phyloP scores from a whole-genome alignment of 2,329 filamentous ascomycete genomes.

The Colletotrichum endophyticum region DNA sequence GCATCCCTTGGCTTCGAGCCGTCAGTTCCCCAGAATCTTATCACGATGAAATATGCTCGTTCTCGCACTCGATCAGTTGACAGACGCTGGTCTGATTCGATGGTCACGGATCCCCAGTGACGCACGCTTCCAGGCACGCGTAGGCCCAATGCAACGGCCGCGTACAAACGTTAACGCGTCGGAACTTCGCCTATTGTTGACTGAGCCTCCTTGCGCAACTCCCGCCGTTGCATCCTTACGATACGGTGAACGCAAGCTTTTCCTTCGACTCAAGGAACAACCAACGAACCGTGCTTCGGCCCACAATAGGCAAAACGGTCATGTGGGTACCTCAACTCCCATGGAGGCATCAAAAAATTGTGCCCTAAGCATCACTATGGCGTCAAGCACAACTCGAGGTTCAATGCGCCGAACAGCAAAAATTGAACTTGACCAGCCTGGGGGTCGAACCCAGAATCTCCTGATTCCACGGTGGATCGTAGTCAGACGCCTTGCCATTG shows the following conservation, averaged over 20 bases:
- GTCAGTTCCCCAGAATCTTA: constrained; percentile 8
- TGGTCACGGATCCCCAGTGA: neutral
- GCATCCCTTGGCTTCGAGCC: constrained; percentile 5
- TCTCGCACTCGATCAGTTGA: neutral
- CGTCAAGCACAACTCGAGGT: neutral
- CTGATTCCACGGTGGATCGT: constrained; percentile 30
- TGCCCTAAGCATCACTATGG: neutral
- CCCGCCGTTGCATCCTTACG: neutral
- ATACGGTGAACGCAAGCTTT: constrained; percentile 3
- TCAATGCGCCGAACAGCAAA: neutral
- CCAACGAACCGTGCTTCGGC: constrained; percentile 16
- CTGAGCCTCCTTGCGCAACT: neutral
- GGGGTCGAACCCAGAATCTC: constrained; percentile 23
- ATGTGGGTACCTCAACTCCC: neutral
- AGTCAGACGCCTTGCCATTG: constrained; percentile 49
- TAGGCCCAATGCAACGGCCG: neutral
- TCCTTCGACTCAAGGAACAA: neutral
- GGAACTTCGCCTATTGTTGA: neutral
- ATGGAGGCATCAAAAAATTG: neutral
- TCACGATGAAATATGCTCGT: neutral
- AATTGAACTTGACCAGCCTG: constrained; percentile 12
- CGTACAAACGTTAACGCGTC: neutral
- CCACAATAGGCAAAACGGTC: neutral
- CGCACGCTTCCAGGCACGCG: neutral
- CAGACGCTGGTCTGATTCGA: neutral